Conservation (phyloP, 371 early-diverging fungal species). For the Mucor sp. region DNA sequence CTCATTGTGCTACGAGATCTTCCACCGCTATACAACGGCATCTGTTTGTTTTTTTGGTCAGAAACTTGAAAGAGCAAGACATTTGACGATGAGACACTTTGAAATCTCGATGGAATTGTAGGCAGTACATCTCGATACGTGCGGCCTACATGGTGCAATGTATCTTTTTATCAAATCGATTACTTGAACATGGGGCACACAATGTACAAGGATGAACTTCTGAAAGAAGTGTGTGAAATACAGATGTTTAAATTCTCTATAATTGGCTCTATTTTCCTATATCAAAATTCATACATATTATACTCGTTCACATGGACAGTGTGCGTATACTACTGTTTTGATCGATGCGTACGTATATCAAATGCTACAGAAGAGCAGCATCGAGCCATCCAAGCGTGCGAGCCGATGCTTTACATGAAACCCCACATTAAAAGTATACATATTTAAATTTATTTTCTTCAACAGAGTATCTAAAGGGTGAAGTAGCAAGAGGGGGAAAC, state of each 20-base stretch:
- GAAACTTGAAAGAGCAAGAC: too few relatives aligned
- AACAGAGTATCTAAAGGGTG: neutral
- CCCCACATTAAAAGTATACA: neutral
- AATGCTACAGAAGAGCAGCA: neutral
- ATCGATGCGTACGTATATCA: neutral
- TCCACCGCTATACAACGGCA: neutral
- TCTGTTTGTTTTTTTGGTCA: too few relatives aligned
- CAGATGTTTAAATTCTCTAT: neutral
- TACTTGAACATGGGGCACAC: neutral
- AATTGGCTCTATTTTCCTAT: neutral
- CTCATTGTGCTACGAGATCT: neutral
- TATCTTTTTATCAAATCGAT: neutral
- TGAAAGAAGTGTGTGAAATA: neutral
- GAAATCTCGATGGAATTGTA: too few relatives aligned
- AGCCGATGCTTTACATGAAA: neutral
- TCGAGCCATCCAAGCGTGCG: neutral
- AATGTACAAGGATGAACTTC: neutral
- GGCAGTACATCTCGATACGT: too few relatives aligned
- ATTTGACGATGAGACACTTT: too few relatives aligned
- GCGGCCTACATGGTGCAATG: too few relatives aligned
- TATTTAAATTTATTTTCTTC: neutral
- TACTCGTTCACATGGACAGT: neutral
- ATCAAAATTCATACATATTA: neutral
- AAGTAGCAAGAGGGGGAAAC: neutral
- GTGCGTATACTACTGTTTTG: neutral